Percentiles rank a stretch among this genome's conserved stretches.
These are phyloP conservation scores for Passalora sequoiae DNA, from an alignment of 2,329 filamentous ascomycete genomes.

Conservation along the genomic window DNA sequence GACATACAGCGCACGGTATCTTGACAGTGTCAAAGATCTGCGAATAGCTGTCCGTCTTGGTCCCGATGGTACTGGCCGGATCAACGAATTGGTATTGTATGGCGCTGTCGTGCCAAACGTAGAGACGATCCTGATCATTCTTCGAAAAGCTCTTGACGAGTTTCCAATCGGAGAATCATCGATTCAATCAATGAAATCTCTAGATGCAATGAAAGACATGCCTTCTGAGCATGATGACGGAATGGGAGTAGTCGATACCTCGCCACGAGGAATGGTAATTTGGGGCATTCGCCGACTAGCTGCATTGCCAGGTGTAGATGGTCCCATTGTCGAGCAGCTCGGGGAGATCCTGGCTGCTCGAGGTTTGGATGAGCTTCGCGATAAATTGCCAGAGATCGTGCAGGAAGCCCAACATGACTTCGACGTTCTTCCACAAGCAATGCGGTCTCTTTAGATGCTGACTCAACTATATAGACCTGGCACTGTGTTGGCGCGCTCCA, in stretches of 20 bases:
- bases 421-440: not conserved
- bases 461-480: not conserved
- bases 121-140: conserved; percentile 24
- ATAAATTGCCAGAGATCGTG: conserved; percentile 12
- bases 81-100: conserved; percentile 17
- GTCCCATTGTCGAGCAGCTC: conserved; percentile 10
- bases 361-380: conserved; percentile 15
- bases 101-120: conserved; percentile 22
- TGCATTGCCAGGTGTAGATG: conserved; percentile 13
- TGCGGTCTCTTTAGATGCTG: not conserved
- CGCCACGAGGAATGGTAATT: conserved; percentile 13
- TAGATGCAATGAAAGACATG: too few relatives aligned
- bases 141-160: conserved; percentile 22
- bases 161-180: not conserved
- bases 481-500: not conserved
- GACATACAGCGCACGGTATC: not conserved
- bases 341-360: conserved; percentile 11
- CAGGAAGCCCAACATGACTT: not conserved
- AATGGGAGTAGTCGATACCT: conserved; percentile 3
- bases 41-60: conserved; percentile 10
- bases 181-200: too few relatives aligned
- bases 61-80: not conserved
- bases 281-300: conserved; percentile 21
- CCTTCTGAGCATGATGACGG: not conserved
- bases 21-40: conserved; percentile 10